Evolutionary conservation across 2,329 filamentous ascomycete genomes (phyloP).

Genomic region (Aspergillus pseudoterreus): DNA sequence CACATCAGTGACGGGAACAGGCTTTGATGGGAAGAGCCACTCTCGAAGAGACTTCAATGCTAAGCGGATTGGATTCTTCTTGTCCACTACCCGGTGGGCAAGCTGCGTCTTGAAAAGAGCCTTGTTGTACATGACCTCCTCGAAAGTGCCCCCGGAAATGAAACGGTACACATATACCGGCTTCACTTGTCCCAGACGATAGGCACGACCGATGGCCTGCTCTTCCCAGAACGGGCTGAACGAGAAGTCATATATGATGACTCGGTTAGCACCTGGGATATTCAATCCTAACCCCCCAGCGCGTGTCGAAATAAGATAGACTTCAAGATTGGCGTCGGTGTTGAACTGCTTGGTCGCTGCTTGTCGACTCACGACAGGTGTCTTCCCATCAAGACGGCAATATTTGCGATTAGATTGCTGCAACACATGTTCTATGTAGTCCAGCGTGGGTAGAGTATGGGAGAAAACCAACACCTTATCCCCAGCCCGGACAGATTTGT

Average conservation of each 20-base stretch:
- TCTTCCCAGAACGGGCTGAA: conserved; percentile 80
- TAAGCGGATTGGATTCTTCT: conserved; percentile 69
- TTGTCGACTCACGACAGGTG: conserved; percentile 57
- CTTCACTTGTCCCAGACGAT: conserved; percentile 78
- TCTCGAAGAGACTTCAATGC: conserved; percentile 54
- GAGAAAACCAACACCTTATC: conserved; percentile 84
- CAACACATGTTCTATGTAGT: conserved; percentile 64
- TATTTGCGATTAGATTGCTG: conserved; percentile 44
- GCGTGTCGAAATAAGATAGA: conserved; percentile 78
- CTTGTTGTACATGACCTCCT: conserved; percentile 69
- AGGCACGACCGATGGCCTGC: conserved; percentile 82
- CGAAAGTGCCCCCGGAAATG: conserved; percentile 72
- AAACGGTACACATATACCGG: conserved; percentile 82
- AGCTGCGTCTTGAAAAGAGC: conserved; percentile 80
- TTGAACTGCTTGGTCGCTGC: conserved; percentile 68
- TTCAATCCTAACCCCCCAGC: conserved; percentile 83
- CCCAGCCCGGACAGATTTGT: conserved; percentile 55
- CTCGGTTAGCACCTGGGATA: conserved; percentile 76
- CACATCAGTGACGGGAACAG: conserved; percentile 52
- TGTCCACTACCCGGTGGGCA: conserved; percentile 75
- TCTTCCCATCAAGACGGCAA: conserved; percentile 66
- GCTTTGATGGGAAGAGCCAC: conserved; percentile 58
- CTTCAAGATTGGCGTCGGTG: conserved; percentile 41
- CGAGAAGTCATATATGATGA: conserved; percentile 78
- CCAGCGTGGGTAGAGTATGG: conserved; percentile 64